These are phyloP conservation scores for Pestalotiopsis sp. DNA, from an alignment of 2,329 filamentous ascomycete species.

Conservation along the genomic window DNA sequence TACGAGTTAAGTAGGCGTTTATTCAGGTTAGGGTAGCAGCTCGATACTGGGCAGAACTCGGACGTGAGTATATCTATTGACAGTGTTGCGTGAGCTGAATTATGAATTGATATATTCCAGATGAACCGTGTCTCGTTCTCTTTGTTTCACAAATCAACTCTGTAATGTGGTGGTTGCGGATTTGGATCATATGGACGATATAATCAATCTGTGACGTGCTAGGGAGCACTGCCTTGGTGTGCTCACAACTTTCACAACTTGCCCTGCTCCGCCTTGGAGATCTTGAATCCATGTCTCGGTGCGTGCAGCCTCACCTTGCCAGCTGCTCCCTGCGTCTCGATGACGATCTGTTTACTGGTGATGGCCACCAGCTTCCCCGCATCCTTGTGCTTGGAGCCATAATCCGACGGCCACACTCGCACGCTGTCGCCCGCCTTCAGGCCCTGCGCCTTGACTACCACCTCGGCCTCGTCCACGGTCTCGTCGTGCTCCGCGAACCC, in stretches of 20 bases:
- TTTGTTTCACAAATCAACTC: background rate
- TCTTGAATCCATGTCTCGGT: slow-evolving; percentile 61
- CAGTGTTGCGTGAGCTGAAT: background rate
- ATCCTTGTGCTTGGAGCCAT: slow-evolving; percentile 62
- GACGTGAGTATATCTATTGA: background rate
- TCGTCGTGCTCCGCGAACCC: slow-evolving; percentile 47
- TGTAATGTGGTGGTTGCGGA: background rate
- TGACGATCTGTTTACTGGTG: slow-evolving; percentile 56
- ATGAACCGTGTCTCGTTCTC: background rate
- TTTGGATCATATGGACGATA: background rate
- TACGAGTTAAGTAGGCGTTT: too few species aligned
- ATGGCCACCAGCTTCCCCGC: slow-evolving; percentile 57
- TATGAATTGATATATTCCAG: background rate
- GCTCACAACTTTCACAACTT: slow-evolving; percentile 8
- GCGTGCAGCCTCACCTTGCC: slow-evolving; percentile 59
- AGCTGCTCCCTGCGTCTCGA: slow-evolving; percentile 49
- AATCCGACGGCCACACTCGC: slow-evolving; percentile 64
- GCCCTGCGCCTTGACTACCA: slow-evolving; percentile 42
- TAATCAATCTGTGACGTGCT: background rate
- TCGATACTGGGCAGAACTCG: too few species aligned
- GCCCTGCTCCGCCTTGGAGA: slow-evolving; percentile 35
- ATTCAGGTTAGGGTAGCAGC: too few species aligned
- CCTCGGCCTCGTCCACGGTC: slow-evolving; percentile 52
- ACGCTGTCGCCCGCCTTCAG: slow-evolving; percentile 58
- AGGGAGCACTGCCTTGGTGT: background rate